These are phyloP conservation scores for Lanmaoa rubissima DNA, from an alignment of 768 basidiomycete species.

Conservation along the genomic window DNA sequence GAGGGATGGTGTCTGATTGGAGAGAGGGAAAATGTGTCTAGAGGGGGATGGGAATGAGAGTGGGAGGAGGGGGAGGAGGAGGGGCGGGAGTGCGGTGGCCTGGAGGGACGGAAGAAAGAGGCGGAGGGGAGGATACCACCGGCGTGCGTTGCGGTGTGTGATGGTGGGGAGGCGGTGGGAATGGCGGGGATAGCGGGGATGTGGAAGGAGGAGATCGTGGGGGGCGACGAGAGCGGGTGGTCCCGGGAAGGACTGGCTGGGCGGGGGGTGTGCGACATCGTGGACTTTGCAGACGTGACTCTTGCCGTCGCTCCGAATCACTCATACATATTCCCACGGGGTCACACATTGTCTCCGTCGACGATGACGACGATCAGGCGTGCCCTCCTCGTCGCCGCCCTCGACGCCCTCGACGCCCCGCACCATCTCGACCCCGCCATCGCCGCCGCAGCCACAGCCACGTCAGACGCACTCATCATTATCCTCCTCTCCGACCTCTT, in stretches of 20 bases:
- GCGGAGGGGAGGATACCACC: slow-evolving; percentile 76
- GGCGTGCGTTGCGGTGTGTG: slow-evolving; percentile 68
- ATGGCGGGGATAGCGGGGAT: slow-evolving; percentile 18
- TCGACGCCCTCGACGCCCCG: slow-evolving; percentile 50
- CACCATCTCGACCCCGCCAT: slow-evolving; percentile 57
- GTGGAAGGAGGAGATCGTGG: slow-evolving; percentile 27
- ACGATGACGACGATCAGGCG: slow-evolving; percentile 10
- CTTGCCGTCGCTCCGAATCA: background rate
- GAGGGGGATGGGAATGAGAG: slow-evolving; percentile 24
- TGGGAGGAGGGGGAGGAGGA: slow-evolving; percentile 35
- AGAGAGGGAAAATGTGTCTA: slow-evolving; percentile 41
- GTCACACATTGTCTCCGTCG: no score
- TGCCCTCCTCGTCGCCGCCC: slow-evolving; percentile 51
- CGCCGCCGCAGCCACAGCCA: slow-evolving; percentile 41
- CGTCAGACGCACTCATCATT: slow-evolving; percentile 54
- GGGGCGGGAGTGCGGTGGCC: slow-evolving; percentile 51
- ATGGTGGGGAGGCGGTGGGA: slow-evolving; percentile 30
- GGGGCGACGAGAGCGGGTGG: slow-evolving; percentile 27
- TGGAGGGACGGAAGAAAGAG: slow-evolving; percentile 73
- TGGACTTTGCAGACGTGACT: background rate
- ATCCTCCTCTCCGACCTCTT: slow-evolving; percentile 66
- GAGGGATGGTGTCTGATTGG: slow-evolving; percentile 37
- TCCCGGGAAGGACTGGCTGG: slow-evolving; percentile 17
- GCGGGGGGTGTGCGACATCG: background rate
- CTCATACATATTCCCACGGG: slow-evolving; percentile 15